phyloP scores from a whole-genome alignment of 108 stramenopile genomes.

The Mediolabrus comicus region DNA sequence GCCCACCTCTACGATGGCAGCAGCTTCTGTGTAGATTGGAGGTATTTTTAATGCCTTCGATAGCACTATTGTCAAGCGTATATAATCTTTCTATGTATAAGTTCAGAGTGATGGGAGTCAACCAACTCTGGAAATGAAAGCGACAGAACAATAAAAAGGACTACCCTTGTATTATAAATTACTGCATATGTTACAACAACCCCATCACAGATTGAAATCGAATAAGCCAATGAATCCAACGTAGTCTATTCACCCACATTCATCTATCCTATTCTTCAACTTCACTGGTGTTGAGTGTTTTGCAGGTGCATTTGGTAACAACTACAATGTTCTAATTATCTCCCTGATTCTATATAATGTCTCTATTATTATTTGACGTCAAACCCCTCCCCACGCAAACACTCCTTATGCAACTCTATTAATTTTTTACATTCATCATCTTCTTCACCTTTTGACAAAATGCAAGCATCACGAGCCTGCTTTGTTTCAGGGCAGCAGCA shows the following conservation, averaged over 20 bases:
- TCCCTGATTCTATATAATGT: too few species aligned
- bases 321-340: neutral
- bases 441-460: conserved; percentile 92
- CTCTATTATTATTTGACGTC: conserved; percentile 87
- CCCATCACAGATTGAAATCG: neutral
- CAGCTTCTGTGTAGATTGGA: too few species aligned
- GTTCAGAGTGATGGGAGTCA: neutral
- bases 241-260: too few species aligned
- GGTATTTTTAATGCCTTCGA: too few species aligned
- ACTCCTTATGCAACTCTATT: conserved; percentile 97
- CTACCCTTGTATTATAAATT: neutral
- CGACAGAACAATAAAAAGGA: neutral
- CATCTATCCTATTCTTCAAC: too few species aligned
- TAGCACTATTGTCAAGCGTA: neutral
- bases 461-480: conserved; percentile 93
- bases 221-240: too few species aligned
- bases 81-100: neutral
- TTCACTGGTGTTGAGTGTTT: too few species aligned
- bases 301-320: neutral
- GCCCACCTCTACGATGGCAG: conserved; percentile 16
- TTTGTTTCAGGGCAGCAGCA: conserved; percentile 98
- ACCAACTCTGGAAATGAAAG: neutral
- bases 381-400: conserved; percentile 94
- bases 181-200: neutral
- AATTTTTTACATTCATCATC: conserved; percentile 78